Evolutionary conservation across 2,329 filamentous ascomycete genomes (phyloP), one percentile per base, ranked within the genome.

Genomic region (Polychaeton citri): DNA sequence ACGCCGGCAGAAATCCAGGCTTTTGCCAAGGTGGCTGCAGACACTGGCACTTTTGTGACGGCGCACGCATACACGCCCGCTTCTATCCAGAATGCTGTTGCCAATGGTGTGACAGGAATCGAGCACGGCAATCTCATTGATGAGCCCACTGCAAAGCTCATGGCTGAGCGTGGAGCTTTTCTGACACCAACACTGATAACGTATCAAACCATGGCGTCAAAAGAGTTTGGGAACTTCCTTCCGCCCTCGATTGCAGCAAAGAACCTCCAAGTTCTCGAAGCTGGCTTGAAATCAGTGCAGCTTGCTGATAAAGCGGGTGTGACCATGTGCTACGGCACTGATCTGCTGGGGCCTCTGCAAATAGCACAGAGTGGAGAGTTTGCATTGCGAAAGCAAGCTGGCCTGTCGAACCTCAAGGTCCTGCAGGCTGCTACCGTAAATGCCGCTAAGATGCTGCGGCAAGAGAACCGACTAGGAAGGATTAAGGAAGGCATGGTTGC

Each of bases 91-190:
- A 69, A 73, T 39, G 68, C 68, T 2, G 58, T 76, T 15, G 59
- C 66, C 12, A 68, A 74, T 34, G 73, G 70, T 5, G 68, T 70
- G 1, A 58, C 47, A 13, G 69, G 69, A 1, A 74, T 76, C 42
- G 72, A 76, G 41, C 72, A 76, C 43, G 76, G 74, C 17, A 68
- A 73, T 12, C 59, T 77, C n/a, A 58, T 76, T 35, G 78, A 81
- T 54, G 71, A 74, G 47, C 61, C 67, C 19, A 55, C 65, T 42
- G 59, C 70, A 0, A 50, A 55, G 32, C 54, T 68, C 35, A 72
- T 74, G 68, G 68, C 64, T 0, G 57, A 62, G 40, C 63, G 59
- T 32, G 58, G 55, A 0, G 58, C 64, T 2, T 72, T 62, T 47
- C 48, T 76, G 6, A 74, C 69, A 1, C 71, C 71, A 1, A 74